phyloP scores from a whole-genome alignment of 148 eudicot species.

The Vaccinium darrowii region DNA sequence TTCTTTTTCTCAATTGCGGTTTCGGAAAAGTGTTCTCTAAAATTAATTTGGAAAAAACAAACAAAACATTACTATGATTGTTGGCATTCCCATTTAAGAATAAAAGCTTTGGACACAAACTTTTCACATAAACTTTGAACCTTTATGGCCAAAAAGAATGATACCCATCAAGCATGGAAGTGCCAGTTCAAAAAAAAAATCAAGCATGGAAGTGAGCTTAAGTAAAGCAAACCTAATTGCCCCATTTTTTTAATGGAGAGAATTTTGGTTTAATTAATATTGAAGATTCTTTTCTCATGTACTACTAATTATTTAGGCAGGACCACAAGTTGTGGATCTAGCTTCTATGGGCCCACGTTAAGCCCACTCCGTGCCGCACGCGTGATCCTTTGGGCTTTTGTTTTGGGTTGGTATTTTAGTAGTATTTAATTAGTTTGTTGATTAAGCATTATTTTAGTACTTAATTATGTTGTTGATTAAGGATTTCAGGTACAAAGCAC shows the following conservation, averaged over 20 bases:
- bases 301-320: not conserved
- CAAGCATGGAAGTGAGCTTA: conserved; percentile 7
- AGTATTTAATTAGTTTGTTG: not conserved
- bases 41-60: not conserved
- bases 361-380: conserved; percentile 19
- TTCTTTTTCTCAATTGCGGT: not conserved
- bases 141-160: conserved; percentile 5
- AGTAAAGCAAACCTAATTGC: not conserved
- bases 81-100: not conserved
- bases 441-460: not conserved
- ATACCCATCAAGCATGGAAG: conserved; percentile 2
- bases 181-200: too few relatives aligned
- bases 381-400: conserved; percentile 17
- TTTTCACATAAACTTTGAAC: not conserved
- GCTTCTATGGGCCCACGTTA: not conserved
- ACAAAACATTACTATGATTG: not conserved
- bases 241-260: not conserved
- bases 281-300: conserved; percentile 8
- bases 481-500: conserved; percentile 16
- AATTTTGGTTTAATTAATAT: not conserved
- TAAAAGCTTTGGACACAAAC: not conserved
- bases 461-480: not conserved
- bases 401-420: not conserved
- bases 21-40: not conserved
- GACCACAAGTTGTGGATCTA: conserved; percentile 23